These are phyloP conservation scores for Stemphylium lycopersici DNA, from an alignment of 2,329 filamentous ascomycete species.

Conservation along the genomic window DNA sequence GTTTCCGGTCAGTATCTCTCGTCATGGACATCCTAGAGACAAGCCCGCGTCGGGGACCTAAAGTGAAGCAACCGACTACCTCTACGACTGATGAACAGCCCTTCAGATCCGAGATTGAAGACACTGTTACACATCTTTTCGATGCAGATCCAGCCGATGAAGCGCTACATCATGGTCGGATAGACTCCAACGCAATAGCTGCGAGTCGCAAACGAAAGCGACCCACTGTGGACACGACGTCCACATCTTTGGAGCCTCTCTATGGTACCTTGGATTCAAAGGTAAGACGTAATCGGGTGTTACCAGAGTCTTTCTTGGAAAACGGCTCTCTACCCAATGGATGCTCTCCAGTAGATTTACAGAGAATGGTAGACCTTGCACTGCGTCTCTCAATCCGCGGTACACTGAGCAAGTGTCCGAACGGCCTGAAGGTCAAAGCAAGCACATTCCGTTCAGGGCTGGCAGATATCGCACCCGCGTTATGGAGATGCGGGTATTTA, in stretches of 20 bases:
- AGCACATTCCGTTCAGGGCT: constrained; percentile 45
- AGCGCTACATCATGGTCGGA: too few species aligned
- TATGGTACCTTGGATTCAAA: not conserved
- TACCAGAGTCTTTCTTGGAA: not conserved
- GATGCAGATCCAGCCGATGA: not conserved
- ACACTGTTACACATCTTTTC: not conserved
- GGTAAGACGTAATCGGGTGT: not conserved
- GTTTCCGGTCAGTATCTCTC: constrained; percentile 39
- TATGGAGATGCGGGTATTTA: constrained; percentile 50
- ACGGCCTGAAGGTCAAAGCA: constrained; percentile 38
- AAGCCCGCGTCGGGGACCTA: constrained; percentile 8
- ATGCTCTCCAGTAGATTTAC: constrained; percentile 1
- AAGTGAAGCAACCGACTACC: constrained; percentile 17
- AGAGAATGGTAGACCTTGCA: constrained; percentile 42
- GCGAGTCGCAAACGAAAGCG: constrained; percentile 11
- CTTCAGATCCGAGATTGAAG: not conserved
- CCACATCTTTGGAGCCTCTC: not conserved
- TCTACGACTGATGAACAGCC: not conserved
- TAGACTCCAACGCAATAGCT: not conserved
- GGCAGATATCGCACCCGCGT: constrained; percentile 45
- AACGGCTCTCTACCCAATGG: not conserved
- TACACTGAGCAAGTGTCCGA: constrained; percentile 24
- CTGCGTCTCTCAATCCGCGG: constrained; percentile 46
- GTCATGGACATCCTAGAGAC: constrained; percentile 27
- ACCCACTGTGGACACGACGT: not conserved